Evolutionary conservation across 805 yeast species (phyloP), one percentile per base, ranked within the genome.

Genomic region (Diddensiella transvaalensis): DNA sequence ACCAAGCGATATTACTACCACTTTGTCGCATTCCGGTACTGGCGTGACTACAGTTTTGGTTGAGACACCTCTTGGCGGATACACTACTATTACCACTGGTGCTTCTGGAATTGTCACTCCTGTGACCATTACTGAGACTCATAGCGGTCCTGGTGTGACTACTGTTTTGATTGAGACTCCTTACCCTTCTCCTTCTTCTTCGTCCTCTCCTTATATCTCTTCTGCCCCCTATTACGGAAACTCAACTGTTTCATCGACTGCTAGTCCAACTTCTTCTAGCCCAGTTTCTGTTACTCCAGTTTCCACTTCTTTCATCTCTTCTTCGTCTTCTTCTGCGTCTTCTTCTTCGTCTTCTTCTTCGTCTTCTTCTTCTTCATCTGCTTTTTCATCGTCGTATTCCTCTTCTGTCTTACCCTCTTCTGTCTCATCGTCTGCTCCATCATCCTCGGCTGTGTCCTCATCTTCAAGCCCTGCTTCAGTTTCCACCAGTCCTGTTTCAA

Each of bases 261-360:
- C n/a, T n/a, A n/a, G n/a, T n/a, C n/a, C n/a, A n/a, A n/a, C n/a
- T n/a, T 26, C 32, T 26, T 26, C 32, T 26, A 26, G 32, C 32
- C 13, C 32, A 26, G 13, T 8, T 22, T 23, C 24, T 11, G 46
- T 19, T 33, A 33, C 42, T 42, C 46, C 44, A 5, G 13, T 40
- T 13, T 29, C 33, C n/a, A 29, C 33, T n/a, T 29, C n/a, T n/a
- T n/a, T n/a, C n/a, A n/a, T 18, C n/a, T 8, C 39, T 35, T 6
- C 39, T 8, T 8, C 19, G 39, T 10, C 19, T 18, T 15, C 39
- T 18, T n/a, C 39, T 35, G 6, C 19, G 10, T 10, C 15, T 18
- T 6, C 19, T 8, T 10, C 10, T 8, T 15, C 17, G 39, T 8
- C 39, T 35, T 10, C 19, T 8, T 6, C 13, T 35, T 15, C 44